Evolutionary conservation across 2,329 filamentous ascomycete genomes (phyloP).

Genomic region (Cryphonectria nitschkei): DNA sequence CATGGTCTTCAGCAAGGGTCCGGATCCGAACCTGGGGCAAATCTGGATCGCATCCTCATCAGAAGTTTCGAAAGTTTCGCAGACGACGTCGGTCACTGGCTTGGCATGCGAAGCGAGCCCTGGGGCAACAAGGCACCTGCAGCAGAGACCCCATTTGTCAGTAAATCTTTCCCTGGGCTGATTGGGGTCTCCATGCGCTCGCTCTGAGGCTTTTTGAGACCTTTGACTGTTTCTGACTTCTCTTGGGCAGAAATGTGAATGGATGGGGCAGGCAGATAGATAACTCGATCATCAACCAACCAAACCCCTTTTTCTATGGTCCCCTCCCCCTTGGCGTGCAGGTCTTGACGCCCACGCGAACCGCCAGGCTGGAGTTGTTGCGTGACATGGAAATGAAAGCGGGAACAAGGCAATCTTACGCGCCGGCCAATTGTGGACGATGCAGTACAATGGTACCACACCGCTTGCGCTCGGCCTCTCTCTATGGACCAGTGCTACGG

Average conservation of each 20-base stretch:
- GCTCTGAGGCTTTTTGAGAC: background rate
- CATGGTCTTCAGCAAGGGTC: background rate
- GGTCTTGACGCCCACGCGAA: constrained; percentile 22
- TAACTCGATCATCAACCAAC: background rate
- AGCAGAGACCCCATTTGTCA: background rate
- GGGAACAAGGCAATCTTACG: constrained; percentile 26
- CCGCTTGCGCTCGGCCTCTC: constrained; percentile 13
- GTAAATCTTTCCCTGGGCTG: background rate
- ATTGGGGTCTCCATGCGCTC: background rate
- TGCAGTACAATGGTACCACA: background rate
- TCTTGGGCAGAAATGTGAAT: background rate
- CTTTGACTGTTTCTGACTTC: background rate
- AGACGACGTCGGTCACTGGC: constrained; percentile 10
- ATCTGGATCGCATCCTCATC: background rate
- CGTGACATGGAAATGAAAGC: constrained; percentile 29
- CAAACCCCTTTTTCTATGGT: background rate
- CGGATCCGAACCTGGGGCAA: background rate
- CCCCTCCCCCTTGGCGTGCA: background rate
- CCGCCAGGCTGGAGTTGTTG: constrained; percentile 15
- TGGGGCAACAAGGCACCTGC: background rate
- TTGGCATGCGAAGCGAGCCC: constrained; percentile 12
- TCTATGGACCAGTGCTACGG: background rate
- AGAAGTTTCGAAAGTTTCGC: background rate
- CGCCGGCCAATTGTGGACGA: constrained; percentile 23
- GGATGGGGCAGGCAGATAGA: background rate